Base-by-base conservation (phyloP, 441 rosid species). In the Hura crepitans region DNA sequence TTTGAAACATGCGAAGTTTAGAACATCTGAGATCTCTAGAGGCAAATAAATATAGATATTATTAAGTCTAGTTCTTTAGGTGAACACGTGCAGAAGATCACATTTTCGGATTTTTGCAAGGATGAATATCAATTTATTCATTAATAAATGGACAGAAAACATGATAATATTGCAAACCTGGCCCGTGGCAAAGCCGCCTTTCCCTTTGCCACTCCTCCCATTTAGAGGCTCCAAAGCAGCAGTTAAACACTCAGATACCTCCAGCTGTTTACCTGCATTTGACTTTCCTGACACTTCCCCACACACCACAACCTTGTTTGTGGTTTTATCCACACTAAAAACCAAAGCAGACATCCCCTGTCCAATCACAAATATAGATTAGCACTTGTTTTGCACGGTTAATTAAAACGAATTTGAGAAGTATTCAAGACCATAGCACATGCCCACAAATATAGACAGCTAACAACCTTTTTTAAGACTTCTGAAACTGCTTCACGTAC, bases 141-240 rank as follows among this genome's bases (percentile, higher is more conserved):
- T 46, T 35, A 30, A 35, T 6, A 13, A 27, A 47, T 11, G 46
- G 62, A 12, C 60, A 11, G 37, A 31, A 63, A 43, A 27, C 47
- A 69, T 46, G 18, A 14, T 14, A 35, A 50, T 39, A 66, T 12
- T 22, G 72, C 83, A 35, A 73, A 91, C 99, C 96, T 96, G 99
- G 81, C 98, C 98, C 0, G 96, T 77, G 65, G 98, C 98, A 45
- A 96, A 88, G 78, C 98, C 99, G 14, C 85, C 84, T 83, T 87
- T 96, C 53, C 99, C 99, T 85, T 82, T 92, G 25, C 98, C 99
- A 33, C 96, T 91, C 75, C 84, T 81, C 66, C 99, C 99, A 53
- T 92, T 96, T 8, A 96, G 80, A 65, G 96, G 99, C 56, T 80
- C 87, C 75, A 95, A 64, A 3, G 98, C 99, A 67, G 80, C 74